Evolutionary conservation across 2,329 filamentous ascomycete genomes (phyloP).

Genomic region (Botrytis hyacinthi): DNA sequence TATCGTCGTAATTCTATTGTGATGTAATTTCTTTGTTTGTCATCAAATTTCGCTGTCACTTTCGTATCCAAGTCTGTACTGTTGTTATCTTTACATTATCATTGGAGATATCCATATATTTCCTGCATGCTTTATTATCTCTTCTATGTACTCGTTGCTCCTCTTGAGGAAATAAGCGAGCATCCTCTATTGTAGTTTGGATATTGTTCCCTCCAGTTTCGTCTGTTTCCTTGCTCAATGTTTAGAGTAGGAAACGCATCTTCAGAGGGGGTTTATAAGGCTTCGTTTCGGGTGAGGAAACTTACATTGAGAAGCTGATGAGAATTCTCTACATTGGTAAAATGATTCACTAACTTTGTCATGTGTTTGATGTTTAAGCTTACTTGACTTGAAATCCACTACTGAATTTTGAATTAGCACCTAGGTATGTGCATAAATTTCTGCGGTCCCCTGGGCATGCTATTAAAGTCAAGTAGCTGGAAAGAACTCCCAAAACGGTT

Average conservation of each 20-base stretch:
- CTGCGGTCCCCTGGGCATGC: not conserved
- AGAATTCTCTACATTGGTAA: not conserved
- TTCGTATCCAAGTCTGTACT: not conserved
- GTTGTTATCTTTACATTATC: not conserved
- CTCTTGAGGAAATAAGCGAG: no score
- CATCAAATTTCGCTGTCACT: not conserved
- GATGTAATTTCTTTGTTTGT: not conserved
- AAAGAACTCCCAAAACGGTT: not conserved
- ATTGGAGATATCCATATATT: not conserved
- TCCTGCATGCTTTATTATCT: rapidly evolving
- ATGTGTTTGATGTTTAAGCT: not conserved
- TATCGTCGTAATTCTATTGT: not conserved
- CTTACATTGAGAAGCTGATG: not conserved
- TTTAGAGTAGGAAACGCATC: not conserved
- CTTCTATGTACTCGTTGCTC: no score
- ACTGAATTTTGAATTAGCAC: not conserved
- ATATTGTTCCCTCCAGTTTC: rapidly evolving
- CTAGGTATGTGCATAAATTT: not conserved
- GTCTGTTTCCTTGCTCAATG: not conserved
- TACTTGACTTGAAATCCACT: not conserved
- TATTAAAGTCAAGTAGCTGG: not conserved
- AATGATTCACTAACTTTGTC: not conserved
- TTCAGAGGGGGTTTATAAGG: not conserved
- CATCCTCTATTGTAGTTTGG: not conserved
- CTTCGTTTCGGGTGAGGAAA: not conserved